These are phyloP conservation scores for Vitis hybrid DNA, from an alignment of 177 flowering plant genomes.

Conservation along the genomic window DNA sequence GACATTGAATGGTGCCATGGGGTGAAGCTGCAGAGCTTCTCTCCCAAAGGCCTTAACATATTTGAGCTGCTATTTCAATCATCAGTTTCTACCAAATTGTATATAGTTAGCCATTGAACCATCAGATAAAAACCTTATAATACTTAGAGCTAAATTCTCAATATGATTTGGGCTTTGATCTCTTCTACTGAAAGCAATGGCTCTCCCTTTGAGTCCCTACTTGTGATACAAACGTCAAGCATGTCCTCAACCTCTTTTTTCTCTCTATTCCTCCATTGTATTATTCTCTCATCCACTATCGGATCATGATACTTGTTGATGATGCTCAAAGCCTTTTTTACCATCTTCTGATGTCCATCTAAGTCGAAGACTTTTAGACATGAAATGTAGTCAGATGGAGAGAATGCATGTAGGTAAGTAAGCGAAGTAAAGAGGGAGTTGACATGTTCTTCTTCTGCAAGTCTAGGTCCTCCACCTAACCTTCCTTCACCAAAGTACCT, in stretches of 20 bases:
- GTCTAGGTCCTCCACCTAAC: constrained; percentile 42
- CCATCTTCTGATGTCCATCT: constrained; percentile 39
- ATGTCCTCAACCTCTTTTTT: constrained; percentile 37
- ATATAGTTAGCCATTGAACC: too few relatives aligned
- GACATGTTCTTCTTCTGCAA: constrained; percentile 39
- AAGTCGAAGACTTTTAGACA: constrained; percentile 34
- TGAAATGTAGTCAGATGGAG: constrained; percentile 46
- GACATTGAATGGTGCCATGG: too few relatives aligned
- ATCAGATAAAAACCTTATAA: too few relatives aligned
- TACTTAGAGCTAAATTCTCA: not conserved
- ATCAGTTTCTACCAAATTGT: constrained; percentile 32
- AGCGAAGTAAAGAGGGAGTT: constrained; percentile 31
- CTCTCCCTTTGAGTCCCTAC: constrained; percentile 33
- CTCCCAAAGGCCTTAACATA: too few relatives aligned
- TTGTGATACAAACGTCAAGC: constrained; percentile 40
- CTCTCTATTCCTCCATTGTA: constrained; percentile 27
- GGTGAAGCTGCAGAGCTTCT: too few relatives aligned
- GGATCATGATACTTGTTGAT: constrained; percentile 34
- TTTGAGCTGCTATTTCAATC: constrained; percentile 23
- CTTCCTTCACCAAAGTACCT: constrained; percentile 42
- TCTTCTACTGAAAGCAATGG: constrained; percentile 44
- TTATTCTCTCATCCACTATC: constrained; percentile 35
- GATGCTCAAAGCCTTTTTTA: constrained; percentile 21
- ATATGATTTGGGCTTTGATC: constrained; percentile 40
- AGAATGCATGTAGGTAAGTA: constrained; percentile 30